Evolutionary conservation across 371 early-diverging fungal species (phyloP).

Genomic region (Conidiobolus incongruus): DNA sequence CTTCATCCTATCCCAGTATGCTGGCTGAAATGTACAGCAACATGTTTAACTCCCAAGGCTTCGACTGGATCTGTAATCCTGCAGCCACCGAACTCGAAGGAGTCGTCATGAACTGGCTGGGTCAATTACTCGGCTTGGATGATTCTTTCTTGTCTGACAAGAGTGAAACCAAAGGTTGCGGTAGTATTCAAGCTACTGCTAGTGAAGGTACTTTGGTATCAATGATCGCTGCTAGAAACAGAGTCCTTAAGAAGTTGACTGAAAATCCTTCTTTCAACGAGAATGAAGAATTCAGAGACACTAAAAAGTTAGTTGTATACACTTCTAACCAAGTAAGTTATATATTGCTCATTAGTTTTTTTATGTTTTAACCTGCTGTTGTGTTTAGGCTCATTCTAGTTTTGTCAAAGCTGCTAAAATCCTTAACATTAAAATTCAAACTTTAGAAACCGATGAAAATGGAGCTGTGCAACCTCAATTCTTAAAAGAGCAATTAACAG

Average conservation of each 20-base stretch:
- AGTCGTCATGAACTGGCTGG: conserved; percentile 31
- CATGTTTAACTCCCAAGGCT: conserved; percentile 24
- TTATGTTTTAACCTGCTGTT: neutral
- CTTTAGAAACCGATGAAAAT: conserved; percentile 10
- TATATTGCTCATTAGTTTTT: neutral
- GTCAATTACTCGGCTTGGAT: conserved; percentile 21
- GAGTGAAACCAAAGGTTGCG: conserved; percentile 27
- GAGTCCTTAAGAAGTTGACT: conserved; percentile 8
- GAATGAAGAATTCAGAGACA: conserved; percentile 6
- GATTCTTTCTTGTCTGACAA: conserved; percentile 14
- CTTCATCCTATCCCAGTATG: conserved; percentile 19
- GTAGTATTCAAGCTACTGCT: conserved; percentile 32
- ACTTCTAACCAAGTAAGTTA: neutral
- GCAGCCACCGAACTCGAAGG: conserved; percentile 34
- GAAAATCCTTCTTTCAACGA: conserved; percentile 3
- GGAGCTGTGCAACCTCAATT: conserved; percentile 10
- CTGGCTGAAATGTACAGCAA: conserved; percentile 30
- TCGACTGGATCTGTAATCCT: conserved; percentile 25
- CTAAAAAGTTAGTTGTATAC: conserved; percentile 17
- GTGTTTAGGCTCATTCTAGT: conserved; percentile 19
- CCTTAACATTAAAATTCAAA: conserved; percentile 11
- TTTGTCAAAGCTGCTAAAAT: conserved; percentile 21
- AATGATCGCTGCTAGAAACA: conserved; percentile 26
- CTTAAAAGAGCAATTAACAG: conserved; percentile 13
- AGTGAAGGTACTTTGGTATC: conserved; percentile 25